Base-by-base conservation (phyloP, 768 basidiomycete genomes). In the Leucogyrophana mollusca region DNA sequence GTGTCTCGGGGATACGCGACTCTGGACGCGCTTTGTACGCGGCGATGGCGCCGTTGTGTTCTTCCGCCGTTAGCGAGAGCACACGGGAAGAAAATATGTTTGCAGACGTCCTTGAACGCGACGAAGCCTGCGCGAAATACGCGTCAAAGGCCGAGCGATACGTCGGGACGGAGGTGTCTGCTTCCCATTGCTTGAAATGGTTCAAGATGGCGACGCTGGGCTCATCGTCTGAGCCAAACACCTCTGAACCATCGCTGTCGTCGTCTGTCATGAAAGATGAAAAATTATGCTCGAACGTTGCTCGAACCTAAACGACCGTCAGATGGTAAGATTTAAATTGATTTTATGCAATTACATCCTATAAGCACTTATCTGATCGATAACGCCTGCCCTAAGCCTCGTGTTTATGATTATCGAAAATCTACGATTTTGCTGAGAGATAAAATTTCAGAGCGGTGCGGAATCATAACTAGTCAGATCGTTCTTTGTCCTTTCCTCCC, bases 11-110 rank as follows among this genome's bases (percentile, higher is more conserved):
- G 41, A 16, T 49, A 42, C 2, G 34, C 24, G 20, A 39, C 6
- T 4, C 45, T 3, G 50, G 51, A 21, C 56, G 52, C 18, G 51
- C 52, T 25, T 58, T 49, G 50, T 55, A 64, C 6, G 53, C 44
- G 4, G 56, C 45, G 51, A 76, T 61, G 37, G 68, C 56, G 11
- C 59, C 46, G 6, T 61, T 53, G 54, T 81, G 85, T 56, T 86
- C 85, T 18, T 87, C 82, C 3, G 78, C 67, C 10, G 82, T 78
- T 30, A 93, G 72, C 1, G 90, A 87, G 18, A 83, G 74, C 24
- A 91, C 79, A 20, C 85, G 78, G 18, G 76, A 62, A 0, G 93
- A 90, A 64, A 93, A 93, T 40, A 90, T 78, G 55, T 87, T 85
- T 49, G 82, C 70, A 24, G 90, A 91, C 23, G 92, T 94, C 51